phyloP scores from a whole-genome alignment of 73 alveolate genomes.

The Paramecium primaurelia region DNA sequence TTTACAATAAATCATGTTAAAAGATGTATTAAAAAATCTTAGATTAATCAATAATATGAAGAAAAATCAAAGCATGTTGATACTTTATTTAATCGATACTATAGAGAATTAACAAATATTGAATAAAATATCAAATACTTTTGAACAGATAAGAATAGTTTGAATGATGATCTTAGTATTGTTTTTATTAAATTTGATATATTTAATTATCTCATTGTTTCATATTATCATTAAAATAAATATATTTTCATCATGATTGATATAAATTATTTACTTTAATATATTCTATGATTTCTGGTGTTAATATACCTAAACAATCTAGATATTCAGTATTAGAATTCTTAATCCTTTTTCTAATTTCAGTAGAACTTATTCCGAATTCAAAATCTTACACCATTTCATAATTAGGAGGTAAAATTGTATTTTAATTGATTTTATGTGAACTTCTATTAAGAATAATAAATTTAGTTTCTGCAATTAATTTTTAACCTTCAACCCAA shows the following conservation, averaged over 20 bases:
- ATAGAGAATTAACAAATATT: neutral
- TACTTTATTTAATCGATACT: neutral
- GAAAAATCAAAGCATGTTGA: neutral
- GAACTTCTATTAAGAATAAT: constrained; percentile 68
- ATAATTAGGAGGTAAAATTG: neutral
- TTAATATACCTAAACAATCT: neutral
- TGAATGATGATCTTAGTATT: neutral
- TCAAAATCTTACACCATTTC: neutral
- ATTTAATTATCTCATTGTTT: neutral
- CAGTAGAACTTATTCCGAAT: neutral
- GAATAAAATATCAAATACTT: neutral
- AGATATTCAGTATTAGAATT: neutral
- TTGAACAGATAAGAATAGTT: neutral
- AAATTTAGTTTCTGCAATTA: constrained; percentile 64
- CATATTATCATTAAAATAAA: neutral
- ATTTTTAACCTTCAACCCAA: constrained; percentile 72
- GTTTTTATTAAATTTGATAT: neutral
- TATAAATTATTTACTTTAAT: neutral
- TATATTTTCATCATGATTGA: neutral
- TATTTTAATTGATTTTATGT: neutral
- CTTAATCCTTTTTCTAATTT: neutral
- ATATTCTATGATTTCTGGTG: neutral
- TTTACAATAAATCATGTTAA: constrained; percentile 21
- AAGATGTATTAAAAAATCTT: neutral
- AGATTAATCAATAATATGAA: neutral